Conservation (phyloP, 2,329 filamentous ascomycete genomes). For the Pseudonectria buxi region DNA sequence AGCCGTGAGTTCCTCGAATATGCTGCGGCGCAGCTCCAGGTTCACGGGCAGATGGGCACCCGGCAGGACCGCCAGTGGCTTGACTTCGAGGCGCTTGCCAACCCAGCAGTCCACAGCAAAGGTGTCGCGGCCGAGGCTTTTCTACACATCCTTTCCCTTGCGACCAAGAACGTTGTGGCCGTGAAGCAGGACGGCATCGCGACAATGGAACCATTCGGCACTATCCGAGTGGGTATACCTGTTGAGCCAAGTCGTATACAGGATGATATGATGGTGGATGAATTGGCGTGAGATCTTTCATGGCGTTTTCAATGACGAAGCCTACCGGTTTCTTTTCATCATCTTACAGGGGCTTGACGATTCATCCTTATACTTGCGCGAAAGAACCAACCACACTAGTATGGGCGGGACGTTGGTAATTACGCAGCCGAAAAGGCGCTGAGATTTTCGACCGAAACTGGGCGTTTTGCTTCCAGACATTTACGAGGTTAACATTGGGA, state of each 20-base stretch:
- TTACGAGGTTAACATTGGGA: no score
- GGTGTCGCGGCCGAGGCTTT: constrained; percentile 68
- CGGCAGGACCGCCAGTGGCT: constrained; percentile 40
- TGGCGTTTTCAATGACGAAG: constrained; percentile 1
- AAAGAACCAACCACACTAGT: no score
- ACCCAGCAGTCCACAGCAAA: constrained; percentile 45
- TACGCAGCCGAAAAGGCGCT: no score
- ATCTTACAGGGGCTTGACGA: neutral
- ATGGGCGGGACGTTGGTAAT: no score
- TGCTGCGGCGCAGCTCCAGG: constrained; percentile 29
- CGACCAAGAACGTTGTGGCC: constrained; percentile 55
- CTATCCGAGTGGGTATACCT: constrained; percentile 38
- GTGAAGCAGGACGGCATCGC: constrained; percentile 52
- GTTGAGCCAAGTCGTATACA: constrained; percentile 3
- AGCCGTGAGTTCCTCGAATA: constrained; percentile 41
- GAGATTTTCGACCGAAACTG: no score
- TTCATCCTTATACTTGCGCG: no score
- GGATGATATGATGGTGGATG: constrained; percentile 16
- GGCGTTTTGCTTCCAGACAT: no score
- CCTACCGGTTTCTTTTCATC: neutral
- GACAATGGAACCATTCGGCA: constrained; percentile 36
- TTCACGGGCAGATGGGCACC: constrained; percentile 26
- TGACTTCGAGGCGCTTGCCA: constrained; percentile 63
- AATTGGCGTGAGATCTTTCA: constrained; percentile 10
- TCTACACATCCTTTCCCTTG: constrained; percentile 65